Conservation (phyloP, 2,329 filamentous ascomycete genomes). For the Apiospora rasikravindrae region DNA sequence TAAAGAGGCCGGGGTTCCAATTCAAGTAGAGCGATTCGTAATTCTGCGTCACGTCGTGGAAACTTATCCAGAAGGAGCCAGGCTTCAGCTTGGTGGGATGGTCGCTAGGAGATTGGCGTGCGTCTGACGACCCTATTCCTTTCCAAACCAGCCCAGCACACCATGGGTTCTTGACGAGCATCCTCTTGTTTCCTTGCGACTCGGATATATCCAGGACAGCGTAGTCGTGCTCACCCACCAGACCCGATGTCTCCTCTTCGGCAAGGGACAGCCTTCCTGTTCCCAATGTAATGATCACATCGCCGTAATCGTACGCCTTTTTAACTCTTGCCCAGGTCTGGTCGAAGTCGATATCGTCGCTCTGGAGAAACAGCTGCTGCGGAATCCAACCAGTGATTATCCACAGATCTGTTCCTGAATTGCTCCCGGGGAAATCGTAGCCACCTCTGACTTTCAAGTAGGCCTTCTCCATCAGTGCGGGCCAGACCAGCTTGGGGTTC, state of each 20-base stretch:
- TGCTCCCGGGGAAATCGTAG: slow-evolving; percentile 97
- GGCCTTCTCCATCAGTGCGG: slow-evolving; percentile 91
- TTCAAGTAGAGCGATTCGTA: slow-evolving; percentile 97
- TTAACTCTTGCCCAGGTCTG: slow-evolving; percentile 80
- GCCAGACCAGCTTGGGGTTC: slow-evolving; percentile 85
- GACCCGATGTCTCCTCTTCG: slow-evolving; percentile 80
- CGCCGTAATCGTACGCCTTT: slow-evolving; percentile 74
- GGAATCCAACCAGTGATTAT: slow-evolving; percentile 95
- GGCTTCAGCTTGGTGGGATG: slow-evolving; percentile 50
- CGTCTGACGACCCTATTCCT: slow-evolving; percentile 49
- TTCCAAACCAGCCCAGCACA: slow-evolving; percentile 79
- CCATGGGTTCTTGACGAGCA: slow-evolving; percentile 97
- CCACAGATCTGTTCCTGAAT: slow-evolving; percentile 94
- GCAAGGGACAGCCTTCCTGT: slow-evolving; percentile 80
- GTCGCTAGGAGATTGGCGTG: slow-evolving; percentile 26
- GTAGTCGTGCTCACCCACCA: slow-evolving; percentile 93
- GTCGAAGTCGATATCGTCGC: slow-evolving; percentile 78
- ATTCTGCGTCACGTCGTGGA: slow-evolving; percentile 85
- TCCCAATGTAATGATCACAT: slow-evolving; percentile 88
- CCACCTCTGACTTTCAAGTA: slow-evolving; percentile 95
- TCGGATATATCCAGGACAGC: slow-evolving; percentile 81
- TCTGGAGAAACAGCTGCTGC: slow-evolving; percentile 90
- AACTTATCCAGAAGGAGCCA: slow-evolving; percentile 92
- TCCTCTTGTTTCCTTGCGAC: slow-evolving; percentile 62
- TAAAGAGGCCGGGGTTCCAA: slow-evolving; percentile 90